Conservation (phyloP, 2,329 filamentous ascomycete genomes). For the Neofusicoccum parvum region DNA sequence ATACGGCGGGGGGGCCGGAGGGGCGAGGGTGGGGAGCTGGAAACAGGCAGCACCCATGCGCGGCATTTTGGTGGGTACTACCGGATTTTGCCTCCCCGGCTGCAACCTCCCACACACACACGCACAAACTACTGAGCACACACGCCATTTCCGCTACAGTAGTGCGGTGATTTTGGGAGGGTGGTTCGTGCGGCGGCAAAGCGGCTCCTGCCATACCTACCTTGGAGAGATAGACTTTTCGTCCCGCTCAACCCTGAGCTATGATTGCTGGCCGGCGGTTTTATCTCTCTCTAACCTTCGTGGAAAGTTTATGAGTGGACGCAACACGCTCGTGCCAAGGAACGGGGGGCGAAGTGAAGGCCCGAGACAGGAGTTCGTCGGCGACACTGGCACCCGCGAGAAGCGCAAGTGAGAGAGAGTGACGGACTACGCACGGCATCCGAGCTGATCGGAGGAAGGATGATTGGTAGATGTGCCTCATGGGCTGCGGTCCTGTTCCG, state of each 20-base stretch:
- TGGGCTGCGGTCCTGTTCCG: too few relatives aligned
- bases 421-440: too few relatives aligned
- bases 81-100: background rate
- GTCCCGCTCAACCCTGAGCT: background rate
- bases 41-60: background rate
- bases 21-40: too few relatives aligned
- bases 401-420: too few relatives aligned
- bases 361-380: too few relatives aligned
- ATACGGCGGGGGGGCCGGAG: background rate
- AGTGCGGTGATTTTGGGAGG: background rate
- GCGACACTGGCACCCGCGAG: too few relatives aligned
- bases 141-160: background rate
- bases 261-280: background rate
- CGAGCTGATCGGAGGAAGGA: too few relatives aligned
- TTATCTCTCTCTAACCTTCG: background rate
- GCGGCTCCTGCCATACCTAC: background rate
- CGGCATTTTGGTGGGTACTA: background rate
- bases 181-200: background rate
- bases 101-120: too few relatives aligned
- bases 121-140: background rate
- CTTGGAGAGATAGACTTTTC: background rate
- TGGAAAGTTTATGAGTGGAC: background rate
- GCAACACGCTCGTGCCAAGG: too few relatives aligned
- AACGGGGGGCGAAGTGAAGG: too few relatives aligned
- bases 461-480: too few relatives aligned